Percentiles rank a stretch among this genome's conserved stretches.
phyloP scores from a whole-genome alignment of 2,329 filamentous ascomycete genomes.

The Lecanicillium sp. region DNA sequence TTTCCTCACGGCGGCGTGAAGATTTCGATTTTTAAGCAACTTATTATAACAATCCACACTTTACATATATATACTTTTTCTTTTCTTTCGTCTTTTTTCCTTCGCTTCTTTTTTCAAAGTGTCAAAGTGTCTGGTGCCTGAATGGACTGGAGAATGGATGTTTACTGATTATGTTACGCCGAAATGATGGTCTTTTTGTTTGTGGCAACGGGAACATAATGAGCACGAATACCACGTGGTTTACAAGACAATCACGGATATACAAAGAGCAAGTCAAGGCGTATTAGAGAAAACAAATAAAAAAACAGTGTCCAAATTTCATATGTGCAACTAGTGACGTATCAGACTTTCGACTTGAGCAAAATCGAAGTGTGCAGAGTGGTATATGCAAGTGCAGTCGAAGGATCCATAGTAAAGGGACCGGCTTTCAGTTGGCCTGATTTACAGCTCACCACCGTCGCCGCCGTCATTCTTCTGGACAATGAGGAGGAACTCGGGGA shows the following conservation, averaged over 20 bases:
- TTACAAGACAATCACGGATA: neutral
- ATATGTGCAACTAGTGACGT: neutral
- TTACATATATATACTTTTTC: constrained; percentile 5
- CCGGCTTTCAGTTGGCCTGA: neutral
- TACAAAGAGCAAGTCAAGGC: too few species aligned
- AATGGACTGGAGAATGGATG: neutral
- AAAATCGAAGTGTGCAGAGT: neutral
- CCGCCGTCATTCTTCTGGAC: constrained; percentile 18
- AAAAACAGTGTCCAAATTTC: neutral
- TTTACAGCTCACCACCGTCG: constrained; percentile 10
- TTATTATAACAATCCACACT: neutral
- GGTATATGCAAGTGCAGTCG: neutral
- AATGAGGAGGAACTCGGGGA: constrained; percentile 48
- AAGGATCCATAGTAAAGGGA: too few species aligned
- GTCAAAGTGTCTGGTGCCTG: neutral
- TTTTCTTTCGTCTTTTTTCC: neutral
- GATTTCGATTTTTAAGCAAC: constrained; percentile 5
- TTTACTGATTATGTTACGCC: neutral
- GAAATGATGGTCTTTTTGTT: too few species aligned
- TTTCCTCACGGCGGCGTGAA: constrained; percentile 4
- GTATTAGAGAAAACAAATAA: neutral
- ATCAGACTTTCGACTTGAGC: neutral
- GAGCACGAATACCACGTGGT: neutral
- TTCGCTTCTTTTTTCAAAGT: neutral
- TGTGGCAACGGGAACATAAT: neutral